phyloP scores from a whole-genome alignment of 2,329 filamentous ascomycete genomes.

The Aspergillus pseudotamarii region DNA sequence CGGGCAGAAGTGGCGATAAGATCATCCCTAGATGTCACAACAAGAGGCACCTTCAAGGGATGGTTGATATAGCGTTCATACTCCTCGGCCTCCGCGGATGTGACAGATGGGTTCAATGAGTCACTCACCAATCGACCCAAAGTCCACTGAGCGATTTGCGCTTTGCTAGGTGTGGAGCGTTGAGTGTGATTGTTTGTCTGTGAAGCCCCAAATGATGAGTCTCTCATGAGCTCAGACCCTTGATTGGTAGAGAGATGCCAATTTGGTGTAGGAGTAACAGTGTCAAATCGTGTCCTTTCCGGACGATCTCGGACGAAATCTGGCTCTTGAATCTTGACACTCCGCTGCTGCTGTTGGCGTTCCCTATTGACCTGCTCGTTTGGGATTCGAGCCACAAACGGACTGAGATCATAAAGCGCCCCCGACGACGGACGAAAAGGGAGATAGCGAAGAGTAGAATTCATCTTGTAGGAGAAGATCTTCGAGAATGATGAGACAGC shows the following conservation, averaged over 20 bases:
- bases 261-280: slow-evolving; percentile 7
- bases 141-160: slow-evolving; percentile 78
- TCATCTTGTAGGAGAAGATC: slow-evolving; percentile 90
- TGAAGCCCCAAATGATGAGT: slow-evolving; percentile 37
- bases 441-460: slow-evolving; percentile 82
- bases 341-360: slow-evolving; percentile 53
- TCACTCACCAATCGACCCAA: slow-evolving; percentile 83
- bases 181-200: slow-evolving; percentile 25
- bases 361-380: slow-evolving; percentile 60
- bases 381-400: slow-evolving; percentile 76
- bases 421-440: slow-evolving; percentile 69
- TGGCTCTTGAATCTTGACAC: slow-evolving; percentile 70
- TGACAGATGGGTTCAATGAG: slow-evolving; percentile 83
- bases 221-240: slow-evolving; percentile 61
- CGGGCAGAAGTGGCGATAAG: slow-evolving; percentile 38
- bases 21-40: slow-evolving; percentile 48
- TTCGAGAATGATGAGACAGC: slow-evolving; percentile 88
- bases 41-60: slow-evolving; percentile 81
- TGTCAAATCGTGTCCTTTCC: slow-evolving; percentile 31
- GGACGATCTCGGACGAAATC: slow-evolving; percentile 47
- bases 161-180: slow-evolving; percentile 68
- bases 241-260: slow-evolving; percentile 25
- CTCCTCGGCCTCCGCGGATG: slow-evolving; percentile 74
- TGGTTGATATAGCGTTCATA: slow-evolving; percentile 89
- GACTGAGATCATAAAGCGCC: slow-evolving; percentile 79